These are phyloP conservation scores for Sporothrix brasiliensis DNA, from an alignment of 2,329 filamentous ascomycete genomes.

Conservation along the genomic window DNA sequence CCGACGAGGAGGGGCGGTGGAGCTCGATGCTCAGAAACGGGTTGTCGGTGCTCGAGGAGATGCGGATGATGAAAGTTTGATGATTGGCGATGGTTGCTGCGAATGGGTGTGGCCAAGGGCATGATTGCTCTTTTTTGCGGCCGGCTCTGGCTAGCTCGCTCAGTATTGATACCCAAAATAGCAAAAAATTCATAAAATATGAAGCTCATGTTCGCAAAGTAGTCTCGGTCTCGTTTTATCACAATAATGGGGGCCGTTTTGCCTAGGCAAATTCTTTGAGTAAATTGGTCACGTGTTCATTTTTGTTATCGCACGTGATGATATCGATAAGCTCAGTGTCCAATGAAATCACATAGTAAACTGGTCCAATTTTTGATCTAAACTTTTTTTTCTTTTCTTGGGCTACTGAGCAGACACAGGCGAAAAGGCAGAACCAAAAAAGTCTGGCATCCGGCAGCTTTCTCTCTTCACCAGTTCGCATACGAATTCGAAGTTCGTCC, in stretches of 20 bases:
- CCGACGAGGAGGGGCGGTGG: not conserved
- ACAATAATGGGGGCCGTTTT: too few relatives aligned
- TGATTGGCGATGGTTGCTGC: not conserved
- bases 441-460: conserved; percentile 17
- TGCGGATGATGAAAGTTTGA: not conserved
- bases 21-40: conserved; percentile 20
- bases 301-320: conserved; percentile 8
- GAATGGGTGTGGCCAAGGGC: conserved; percentile 23
- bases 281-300: not conserved
- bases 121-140: conserved; percentile 15
- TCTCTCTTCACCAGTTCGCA: conserved; percentile 7
- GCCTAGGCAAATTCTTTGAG: too few relatives aligned
- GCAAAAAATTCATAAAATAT: conserved; percentile 29
- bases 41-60: not conserved
- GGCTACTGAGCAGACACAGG: not conserved
- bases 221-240: too few relatives aligned
- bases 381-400: conserved; percentile 28
- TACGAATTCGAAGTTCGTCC: not conserved
- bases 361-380: conserved; percentile 21
- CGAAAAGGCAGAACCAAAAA: conserved; percentile 18
- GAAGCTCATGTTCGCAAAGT: not conserved
- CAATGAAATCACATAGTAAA: not conserved
- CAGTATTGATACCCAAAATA: conserved; percentile 29
- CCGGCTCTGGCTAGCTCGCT: not conserved
- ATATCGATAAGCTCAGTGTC: not conserved